A percentile compares a stretch with the other conserved stretches of the same genome.
These are phyloP conservation scores for Penicillium sp. DNA, from an alignment of 2,329 filamentous ascomycete species.

Conservation along the genomic window DNA sequence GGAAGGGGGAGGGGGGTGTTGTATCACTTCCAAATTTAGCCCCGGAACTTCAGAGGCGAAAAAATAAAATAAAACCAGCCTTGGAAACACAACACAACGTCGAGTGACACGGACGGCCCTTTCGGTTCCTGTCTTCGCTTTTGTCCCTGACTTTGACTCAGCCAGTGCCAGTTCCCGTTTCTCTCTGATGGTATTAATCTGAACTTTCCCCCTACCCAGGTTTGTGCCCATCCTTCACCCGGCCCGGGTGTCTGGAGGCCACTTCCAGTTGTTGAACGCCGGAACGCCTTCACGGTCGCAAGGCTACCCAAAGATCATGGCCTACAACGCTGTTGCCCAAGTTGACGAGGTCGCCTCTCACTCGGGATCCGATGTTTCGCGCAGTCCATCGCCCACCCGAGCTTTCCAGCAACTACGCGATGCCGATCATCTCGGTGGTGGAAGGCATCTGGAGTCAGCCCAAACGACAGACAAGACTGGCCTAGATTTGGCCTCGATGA, in stretches of 20 bases:
- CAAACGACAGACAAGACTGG: slow-evolving; percentile 29
- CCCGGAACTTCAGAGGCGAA: not conserved
- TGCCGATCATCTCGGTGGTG: slow-evolving; percentile 36
- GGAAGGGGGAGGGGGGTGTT: not conserved
- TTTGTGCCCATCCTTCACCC: not conserved
- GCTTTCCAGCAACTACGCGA: slow-evolving; percentile 37
- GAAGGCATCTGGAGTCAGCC: slow-evolving; percentile 33
- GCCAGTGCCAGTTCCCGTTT: not conserved
- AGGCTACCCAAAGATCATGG: slow-evolving; percentile 36
- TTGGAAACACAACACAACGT: not conserved
- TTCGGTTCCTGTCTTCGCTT: not conserved
- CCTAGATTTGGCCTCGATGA: slow-evolving; percentile 37
- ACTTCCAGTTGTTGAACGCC: not conserved
- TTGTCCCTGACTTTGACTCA: not conserved
- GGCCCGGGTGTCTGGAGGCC: not conserved
- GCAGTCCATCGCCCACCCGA: slow-evolving; percentile 33
- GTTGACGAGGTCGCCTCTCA: slow-evolving; percentile 45
- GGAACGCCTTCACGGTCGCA: not conserved
- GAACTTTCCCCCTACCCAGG: not conserved
- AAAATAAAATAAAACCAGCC: not conserved
- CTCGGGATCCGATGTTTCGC: slow-evolving; percentile 40
- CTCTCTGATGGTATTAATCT: too few relatives aligned
- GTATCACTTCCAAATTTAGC: slow-evolving; percentile 1
- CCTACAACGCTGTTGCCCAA: slow-evolving; percentile 50
- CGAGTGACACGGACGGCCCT: not conserved